These are phyloP conservation scores for Hypoxylon sp. DNA, from an alignment of 2,329 filamentous ascomycete genomes.

Conservation along the genomic window DNA sequence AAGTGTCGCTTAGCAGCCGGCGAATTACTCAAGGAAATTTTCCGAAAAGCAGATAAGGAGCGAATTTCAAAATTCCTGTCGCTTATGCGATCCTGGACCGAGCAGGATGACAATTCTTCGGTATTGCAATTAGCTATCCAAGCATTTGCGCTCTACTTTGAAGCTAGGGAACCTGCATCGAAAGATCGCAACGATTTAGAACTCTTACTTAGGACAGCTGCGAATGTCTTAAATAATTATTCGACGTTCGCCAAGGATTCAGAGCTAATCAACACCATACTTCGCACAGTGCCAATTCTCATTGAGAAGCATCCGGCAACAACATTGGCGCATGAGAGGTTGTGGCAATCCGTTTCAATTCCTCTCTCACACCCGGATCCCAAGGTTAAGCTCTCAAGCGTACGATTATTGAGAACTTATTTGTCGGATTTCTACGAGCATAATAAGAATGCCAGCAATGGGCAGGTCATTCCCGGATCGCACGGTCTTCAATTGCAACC, in stretches of 20 bases:
- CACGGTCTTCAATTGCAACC: conserved; percentile 78
- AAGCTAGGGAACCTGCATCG: conserved; percentile 71
- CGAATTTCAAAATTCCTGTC: conserved; percentile 78
- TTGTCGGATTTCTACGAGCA: conserved; percentile 82
- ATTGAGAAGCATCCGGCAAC: conserved; percentile 75
- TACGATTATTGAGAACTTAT: conserved; percentile 81
- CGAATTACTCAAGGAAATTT: conserved; percentile 84
- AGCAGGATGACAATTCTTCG: conserved; percentile 78
- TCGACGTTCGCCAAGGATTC: conserved; percentile 71
- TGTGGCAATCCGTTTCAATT: conserved; percentile 80
- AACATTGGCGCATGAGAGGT: conserved; percentile 73
- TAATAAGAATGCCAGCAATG: conserved; percentile 67
- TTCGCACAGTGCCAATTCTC: conserved; percentile 78
- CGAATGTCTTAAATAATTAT: conserved; percentile 68
- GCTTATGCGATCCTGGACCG: conserved; percentile 82
- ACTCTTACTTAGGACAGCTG: conserved; percentile 70
- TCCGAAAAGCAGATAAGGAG: conserved; percentile 82
- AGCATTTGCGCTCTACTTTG: conserved; percentile 86
- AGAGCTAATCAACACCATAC: conserved; percentile 80
- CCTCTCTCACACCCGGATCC: conserved; percentile 80
- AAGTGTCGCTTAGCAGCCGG: conserved; percentile 88
- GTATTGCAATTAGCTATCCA: conserved; percentile 83
- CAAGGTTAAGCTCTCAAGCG: conserved; percentile 82
- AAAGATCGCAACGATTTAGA: conserved; percentile 78
- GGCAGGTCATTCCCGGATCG: conserved; percentile 76